A percentile compares a stretch with the other conserved stretches of the same genome.
These are phyloP conservation scores for Choiromyces venosus DNA, from an alignment of 495 filamentous ascomycete genomes.

Conservation along the genomic window DNA sequence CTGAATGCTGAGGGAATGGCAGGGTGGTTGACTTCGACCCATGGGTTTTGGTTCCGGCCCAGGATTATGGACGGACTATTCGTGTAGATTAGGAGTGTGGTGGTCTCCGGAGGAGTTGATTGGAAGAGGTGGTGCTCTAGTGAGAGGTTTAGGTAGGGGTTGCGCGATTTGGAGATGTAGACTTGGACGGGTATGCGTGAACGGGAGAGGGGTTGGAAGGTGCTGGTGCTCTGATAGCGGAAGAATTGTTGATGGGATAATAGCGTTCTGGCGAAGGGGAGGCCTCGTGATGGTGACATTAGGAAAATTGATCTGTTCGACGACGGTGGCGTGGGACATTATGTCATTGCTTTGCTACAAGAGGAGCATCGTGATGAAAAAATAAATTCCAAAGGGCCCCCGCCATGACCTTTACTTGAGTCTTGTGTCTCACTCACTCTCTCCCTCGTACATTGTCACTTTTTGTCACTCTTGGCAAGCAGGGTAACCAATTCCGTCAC, in stretches of 20 bases:
- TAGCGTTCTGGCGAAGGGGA: background rate
- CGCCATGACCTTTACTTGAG: background rate
- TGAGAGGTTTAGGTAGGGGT: conserved; percentile 91
- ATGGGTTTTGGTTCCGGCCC: conserved; percentile 95
- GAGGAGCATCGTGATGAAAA: background rate
- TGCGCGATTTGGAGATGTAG: conserved; percentile 66
- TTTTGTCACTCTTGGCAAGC: background rate
- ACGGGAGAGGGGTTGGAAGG: conserved; percentile 21
- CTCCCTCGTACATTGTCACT: background rate
- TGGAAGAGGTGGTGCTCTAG: conserved; percentile 86
- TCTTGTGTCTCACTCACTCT: background rate
- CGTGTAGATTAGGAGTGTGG: conserved; percentile 76
- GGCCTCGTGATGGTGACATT: conserved; percentile 45
- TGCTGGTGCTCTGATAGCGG: conserved; percentile 10
- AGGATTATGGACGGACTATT: conserved; percentile 83
- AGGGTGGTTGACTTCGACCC: conserved; percentile 79
- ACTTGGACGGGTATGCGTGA: conserved; percentile 49
- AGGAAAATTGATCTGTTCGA: conserved; percentile 4
- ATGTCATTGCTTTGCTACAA: background rate
- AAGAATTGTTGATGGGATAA: background rate
- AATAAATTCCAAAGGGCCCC: background rate
- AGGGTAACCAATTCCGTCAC: background rate
- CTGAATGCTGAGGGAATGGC: conserved; percentile 44
- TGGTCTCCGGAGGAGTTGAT: conserved; percentile 61
- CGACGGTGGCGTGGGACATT: background rate